Percentiles rank a stretch among this genome's conserved stretches.
These are phyloP conservation scores for Berkeleyomyces basicola DNA, from an alignment of 2,329 filamentous ascomycete genomes.

Conservation along the genomic window DNA sequence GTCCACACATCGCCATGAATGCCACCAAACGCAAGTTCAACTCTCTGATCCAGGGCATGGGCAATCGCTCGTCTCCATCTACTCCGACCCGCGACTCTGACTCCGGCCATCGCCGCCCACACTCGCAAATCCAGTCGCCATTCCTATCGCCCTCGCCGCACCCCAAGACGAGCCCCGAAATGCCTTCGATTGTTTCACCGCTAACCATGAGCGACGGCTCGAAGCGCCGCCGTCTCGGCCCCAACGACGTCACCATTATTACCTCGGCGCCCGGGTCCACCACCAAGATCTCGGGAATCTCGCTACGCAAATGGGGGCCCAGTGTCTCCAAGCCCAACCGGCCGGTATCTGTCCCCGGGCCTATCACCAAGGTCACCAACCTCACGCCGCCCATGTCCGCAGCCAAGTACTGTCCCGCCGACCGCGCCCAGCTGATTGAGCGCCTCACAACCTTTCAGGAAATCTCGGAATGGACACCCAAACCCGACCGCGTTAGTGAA, in stretches of 20 bases:
- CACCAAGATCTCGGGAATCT: conserved; percentile 24
- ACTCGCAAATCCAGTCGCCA: neutral
- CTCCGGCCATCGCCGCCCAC: conserved; percentile 18
- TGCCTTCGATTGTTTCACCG: conserved; percentile 8
- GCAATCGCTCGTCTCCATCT: conserved; percentile 20
- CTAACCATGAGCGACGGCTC: conserved; percentile 15
- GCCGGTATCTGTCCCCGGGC: neutral
- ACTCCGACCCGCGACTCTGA: conserved; percentile 3
- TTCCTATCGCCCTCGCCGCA: conserved; percentile 6
- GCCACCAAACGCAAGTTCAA: conserved; percentile 76
- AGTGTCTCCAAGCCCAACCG: conserved; percentile 8
- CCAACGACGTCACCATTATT: conserved; percentile 24
- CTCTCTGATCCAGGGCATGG: conserved; percentile 51
- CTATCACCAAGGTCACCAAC: conserved; percentile 14
- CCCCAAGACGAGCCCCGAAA: neutral
- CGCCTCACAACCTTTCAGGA: conserved; percentile 78
- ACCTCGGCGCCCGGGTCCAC: conserved; percentile 15
- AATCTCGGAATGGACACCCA: conserved; percentile 84
- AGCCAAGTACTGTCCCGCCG: conserved; percentile 70
- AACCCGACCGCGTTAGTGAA: conserved; percentile 71
- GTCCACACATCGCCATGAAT: conserved; percentile 35
- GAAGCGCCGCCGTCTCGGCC: conserved; percentile 37
- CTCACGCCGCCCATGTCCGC: conserved; percentile 18
- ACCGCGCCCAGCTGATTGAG: conserved; percentile 65
- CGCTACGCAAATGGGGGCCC: conserved; percentile 26